Base-by-base conservation (phyloP, 306 rosid genomes). In the Malus asiatica region DNA sequence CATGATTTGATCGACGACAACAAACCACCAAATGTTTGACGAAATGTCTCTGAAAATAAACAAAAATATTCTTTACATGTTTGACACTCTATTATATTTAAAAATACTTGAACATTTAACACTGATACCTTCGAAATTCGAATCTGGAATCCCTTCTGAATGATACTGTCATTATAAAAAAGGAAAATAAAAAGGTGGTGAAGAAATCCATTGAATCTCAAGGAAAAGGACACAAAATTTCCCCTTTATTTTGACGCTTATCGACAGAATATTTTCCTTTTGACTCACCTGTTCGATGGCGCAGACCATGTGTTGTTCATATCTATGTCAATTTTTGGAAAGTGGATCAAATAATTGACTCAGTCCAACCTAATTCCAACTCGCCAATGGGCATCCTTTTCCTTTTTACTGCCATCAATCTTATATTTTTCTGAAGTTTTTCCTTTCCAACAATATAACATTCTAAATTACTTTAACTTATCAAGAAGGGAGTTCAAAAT, bases 181-280 rank as follows among this genome's bases (percentile, higher is more conserved):
- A 6, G 38, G 6, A 2, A 45, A 1, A 13, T 45, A 45, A 14
- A 44, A 46, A 38, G 46, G 32, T n/a, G 13, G 48, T 8, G 38
- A 23, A 64, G 48, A 53, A 25, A 40, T 78, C 38, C 82, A 64
- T 11, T 64, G 72, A 46, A 75, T 48, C 71, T 48, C 16, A 20
- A 30, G 19, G 33, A 63, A 74, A 61, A 74, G 2, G 71, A 46
- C 70, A 61, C n/a, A n/a, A 32, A 15, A 4, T 1, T 4, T 7
- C 1, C 32, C 8, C 40, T 27, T 19, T 55, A 53, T 19, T 48
- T 48, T 55, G 38, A 33, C 38, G 8, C 25, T 19, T n/a, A 3
- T 22, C 62, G 12, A 57, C 13, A 57, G 25, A 20, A 8, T 19
- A 57, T 8, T n/a, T 20, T 22, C 1, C 53, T 48, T 48, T 48